phyloP scores from a whole-genome alignment of 148 eudicot species.

The Amaranthus cruentus region DNA sequence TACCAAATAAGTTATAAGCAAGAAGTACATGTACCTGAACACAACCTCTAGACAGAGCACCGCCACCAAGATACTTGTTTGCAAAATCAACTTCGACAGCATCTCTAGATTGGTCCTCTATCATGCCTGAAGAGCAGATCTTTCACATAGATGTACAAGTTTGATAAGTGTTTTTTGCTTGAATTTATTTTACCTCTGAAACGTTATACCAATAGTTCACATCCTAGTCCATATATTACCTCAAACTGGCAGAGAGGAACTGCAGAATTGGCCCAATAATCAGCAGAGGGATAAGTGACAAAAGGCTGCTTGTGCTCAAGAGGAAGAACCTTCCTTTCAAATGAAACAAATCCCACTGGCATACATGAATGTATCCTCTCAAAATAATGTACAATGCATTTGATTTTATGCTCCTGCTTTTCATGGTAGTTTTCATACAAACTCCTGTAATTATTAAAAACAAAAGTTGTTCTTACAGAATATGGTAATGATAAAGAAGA shows the following conservation, averaged over 20 bases:
- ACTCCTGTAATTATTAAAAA: slow-evolving; percentile 41
- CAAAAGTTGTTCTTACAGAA: too few species aligned
- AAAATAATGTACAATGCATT: slow-evolving; percentile 78
- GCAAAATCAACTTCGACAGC: slow-evolving; percentile 97
- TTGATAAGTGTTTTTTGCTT: not conserved
- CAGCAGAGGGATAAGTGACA: slow-evolving; percentile 46
- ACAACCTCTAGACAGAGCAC: slow-evolving; percentile 79
- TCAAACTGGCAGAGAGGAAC: slow-evolving; percentile 62
- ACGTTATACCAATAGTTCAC: not conserved
- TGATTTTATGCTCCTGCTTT: slow-evolving; percentile 71
- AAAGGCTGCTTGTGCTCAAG: slow-evolving; percentile 28
- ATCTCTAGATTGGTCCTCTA: slow-evolving; percentile 72
- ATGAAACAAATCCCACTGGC: slow-evolving; percentile 71
- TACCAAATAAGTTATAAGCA: not conserved
- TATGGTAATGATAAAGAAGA: too few species aligned
- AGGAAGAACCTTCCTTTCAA: slow-evolving; percentile 83
- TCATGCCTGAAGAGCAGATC: slow-evolving; percentile 66
- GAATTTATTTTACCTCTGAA: slow-evolving; percentile 10
- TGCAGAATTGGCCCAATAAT: slow-evolving; percentile 63
- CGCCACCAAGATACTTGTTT: slow-evolving; percentile 87
- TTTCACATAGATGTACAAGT: slow-evolving; percentile 23
- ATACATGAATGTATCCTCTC: slow-evolving; percentile 63
- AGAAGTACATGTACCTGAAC: slow-evolving; percentile 57
- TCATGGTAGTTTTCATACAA: slow-evolving; percentile 52
- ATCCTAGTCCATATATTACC: slow-evolving; percentile 34